These are phyloP conservation scores for Heteromeles arbutifolia DNA, from an alignment of 306 rosid species.

Conservation along the genomic window DNA sequence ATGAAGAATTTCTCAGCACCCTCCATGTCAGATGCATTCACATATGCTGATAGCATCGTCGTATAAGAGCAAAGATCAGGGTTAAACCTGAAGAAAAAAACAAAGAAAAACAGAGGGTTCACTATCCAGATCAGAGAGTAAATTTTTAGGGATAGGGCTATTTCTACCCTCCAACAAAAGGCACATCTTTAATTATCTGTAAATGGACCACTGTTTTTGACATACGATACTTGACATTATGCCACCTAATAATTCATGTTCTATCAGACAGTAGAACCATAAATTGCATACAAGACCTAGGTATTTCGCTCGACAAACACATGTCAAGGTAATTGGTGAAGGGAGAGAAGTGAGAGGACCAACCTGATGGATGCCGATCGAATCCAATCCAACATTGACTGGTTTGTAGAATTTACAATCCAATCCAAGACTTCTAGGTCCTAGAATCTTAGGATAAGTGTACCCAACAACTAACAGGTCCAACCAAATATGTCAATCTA, in stretches of 20 bases:
- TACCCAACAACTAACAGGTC: neutral
- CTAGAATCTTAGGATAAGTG: neutral
- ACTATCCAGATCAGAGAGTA: neutral
- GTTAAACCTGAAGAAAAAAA: constrained; percentile 44
- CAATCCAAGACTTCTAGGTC: neutral
- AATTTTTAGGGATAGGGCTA: neutral
- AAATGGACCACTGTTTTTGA: neutral
- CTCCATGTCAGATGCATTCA: constrained; percentile 84
- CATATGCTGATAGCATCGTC: constrained; percentile 85
- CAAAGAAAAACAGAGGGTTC: neutral
- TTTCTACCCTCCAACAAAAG: constrained; percentile 1
- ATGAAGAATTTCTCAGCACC: constrained; percentile 80
- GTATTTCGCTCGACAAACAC: neutral
- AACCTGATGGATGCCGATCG: neutral
- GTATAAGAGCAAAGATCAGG: constrained; percentile 86
- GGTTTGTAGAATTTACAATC: neutral
- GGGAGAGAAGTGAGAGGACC: neutral
- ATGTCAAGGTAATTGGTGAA: neutral
- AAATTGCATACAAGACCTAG: neutral
- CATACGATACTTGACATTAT: neutral
- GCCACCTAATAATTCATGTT: neutral
- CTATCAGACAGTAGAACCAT: neutral
- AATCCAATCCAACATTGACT: neutral
- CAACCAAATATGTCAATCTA: neutral
- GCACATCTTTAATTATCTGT: neutral